Conservation (phyloP, 257 asterid genomes). For the Dorcoceras hygrometricum region DNA sequence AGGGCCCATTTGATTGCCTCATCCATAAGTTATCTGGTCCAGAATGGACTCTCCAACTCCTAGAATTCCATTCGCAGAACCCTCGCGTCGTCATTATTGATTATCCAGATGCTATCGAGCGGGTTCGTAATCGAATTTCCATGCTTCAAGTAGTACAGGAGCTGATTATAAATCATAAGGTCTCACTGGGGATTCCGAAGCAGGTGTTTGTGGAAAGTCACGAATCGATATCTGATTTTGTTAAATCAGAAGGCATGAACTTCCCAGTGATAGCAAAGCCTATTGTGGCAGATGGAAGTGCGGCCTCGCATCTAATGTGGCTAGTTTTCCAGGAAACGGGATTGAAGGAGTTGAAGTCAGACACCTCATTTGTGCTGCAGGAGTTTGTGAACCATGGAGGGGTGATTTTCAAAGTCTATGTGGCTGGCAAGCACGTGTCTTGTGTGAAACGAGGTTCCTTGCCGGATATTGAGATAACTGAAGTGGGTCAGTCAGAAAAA, state of each 20-base stretch:
- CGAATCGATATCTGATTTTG: conserved; percentile 19
- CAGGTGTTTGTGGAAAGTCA: conserved; percentile 54
- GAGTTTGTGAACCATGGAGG: conserved; percentile 91
- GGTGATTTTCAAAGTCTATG: conserved; percentile 75
- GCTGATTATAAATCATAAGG: conserved; percentile 20
- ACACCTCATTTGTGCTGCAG: conserved; percentile 66
- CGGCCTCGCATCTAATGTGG: conserved; percentile 67
- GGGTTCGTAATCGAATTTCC: conserved; percentile 62
- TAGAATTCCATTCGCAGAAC: conserved; percentile 28
- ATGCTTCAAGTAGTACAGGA: conserved; percentile 63
- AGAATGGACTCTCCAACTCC: conserved; percentile 53
- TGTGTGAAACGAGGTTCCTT: conserved; percentile 71
- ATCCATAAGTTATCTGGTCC: conserved; percentile 57
- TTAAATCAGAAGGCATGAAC: conserved; percentile 21
- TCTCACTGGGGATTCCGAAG: conserved; percentile 45
- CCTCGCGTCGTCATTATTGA: conserved; percentile 59
- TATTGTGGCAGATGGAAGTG: conserved; percentile 52
- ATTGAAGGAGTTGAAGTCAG: conserved; percentile 33
- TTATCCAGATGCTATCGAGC: conserved; percentile 45
- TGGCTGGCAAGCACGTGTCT: conserved; percentile 57
- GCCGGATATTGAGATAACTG: conserved; percentile 51
- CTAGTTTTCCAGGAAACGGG: conserved; percentile 57
- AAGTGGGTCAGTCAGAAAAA: conserved; percentile 27
- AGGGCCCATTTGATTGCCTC: conserved; percentile 60
- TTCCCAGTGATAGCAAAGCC: conserved; percentile 81